Base-by-base conservation (phyloP, 345 rosid species). In the Citropsis articulata region DNA sequence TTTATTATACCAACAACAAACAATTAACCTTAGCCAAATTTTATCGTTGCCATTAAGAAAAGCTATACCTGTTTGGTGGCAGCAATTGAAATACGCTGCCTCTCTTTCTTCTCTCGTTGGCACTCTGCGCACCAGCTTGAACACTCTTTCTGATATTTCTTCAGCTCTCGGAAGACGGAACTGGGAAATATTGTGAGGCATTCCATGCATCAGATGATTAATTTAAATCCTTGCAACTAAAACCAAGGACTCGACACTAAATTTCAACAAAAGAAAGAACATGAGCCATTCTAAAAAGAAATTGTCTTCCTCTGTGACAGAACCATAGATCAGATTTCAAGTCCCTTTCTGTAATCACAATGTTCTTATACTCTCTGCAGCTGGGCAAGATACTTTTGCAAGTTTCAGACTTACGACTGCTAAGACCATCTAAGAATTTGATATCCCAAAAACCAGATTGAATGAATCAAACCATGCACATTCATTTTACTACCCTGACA, bases 111-210 rank as follows among this genome's bases (percentile, higher is more conserved):
- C 84, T 86, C 91, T 27, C 89, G 89, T 40, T 60, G 74, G 84
- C 99, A 94, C 82, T 97, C 97, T 66, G 95, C 95, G 71, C 99
- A 97, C 98, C 98, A 94, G 83, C 89, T 87, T 25, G 96, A 87
- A 85, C 83, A 92, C 71, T 91, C 95, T 80, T 86, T 93, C 83
- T 91, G 93, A 83, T 91, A 93, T 82, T 84, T 89, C 86, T 85
- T 94, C 84, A 94, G 83, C 88, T 97, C 99, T 75, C 97, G 86
- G 81, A 91, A 94, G 61, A 88, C 88, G 7, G 98, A 94, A 77
- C 99, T 97, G 86, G 45, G 73, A 65, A 66, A 79, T 36, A 75
- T 73, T 64, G 33, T 21, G 21, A 80, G 19, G 77, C 57, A 76
- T 28, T 30, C 63, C 40, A 12, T 64, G 45, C 53, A 76, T 71